Conservation (phyloP, 2,329 filamentous ascomycete genomes). For the Amesomyces nigricolor region DNA sequence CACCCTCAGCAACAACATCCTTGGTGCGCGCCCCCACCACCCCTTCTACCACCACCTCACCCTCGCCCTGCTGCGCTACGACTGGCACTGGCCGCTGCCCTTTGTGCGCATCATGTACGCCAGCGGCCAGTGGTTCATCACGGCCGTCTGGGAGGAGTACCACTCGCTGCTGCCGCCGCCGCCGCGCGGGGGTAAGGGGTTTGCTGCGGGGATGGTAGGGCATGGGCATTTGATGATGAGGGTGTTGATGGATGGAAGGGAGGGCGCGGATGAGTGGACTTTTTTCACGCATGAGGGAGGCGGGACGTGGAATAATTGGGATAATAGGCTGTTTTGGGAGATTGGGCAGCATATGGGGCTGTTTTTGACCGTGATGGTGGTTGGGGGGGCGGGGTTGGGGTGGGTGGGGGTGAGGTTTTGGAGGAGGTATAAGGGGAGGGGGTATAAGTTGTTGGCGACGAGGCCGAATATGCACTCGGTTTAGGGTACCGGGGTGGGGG, state of each 20-base stretch:
- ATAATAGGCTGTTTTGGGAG: constrained; percentile 23
- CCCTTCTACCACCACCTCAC: constrained; percentile 24
- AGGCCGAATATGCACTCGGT: no score
- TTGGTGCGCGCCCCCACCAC: constrained; percentile 23
- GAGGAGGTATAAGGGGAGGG: no score
- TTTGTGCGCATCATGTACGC: constrained; percentile 26
- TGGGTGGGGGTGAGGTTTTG: not conserved
- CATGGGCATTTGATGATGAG: constrained; percentile 26
- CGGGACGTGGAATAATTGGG: constrained; percentile 27
- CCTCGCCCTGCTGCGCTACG: constrained; percentile 19
- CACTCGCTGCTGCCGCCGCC: constrained; percentile 21
- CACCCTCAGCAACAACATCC: constrained; percentile 28
- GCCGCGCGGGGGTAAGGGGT: no score
- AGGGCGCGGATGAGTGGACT: constrained; percentile 21
- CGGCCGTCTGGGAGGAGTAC: constrained; percentile 27
- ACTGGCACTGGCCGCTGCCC: constrained; percentile 25
- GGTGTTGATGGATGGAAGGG: constrained; percentile 28
- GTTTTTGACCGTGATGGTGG: constrained; percentile 10
- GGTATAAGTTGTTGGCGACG: no score
- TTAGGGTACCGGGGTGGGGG: no score
- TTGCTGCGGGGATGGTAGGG: constrained; percentile 10
- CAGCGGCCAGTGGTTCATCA: constrained; percentile 28
- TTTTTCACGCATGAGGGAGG: constrained; percentile 28
- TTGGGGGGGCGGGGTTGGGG: constrained; percentile 1
- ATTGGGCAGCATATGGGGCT: constrained; percentile 25